Percentiles rank a stretch among this genome's conserved stretches.
Evolutionary conservation across 495 filamentous ascomycete genomes (phyloP).

Genomic region (Penicillium desertorum): DNA sequence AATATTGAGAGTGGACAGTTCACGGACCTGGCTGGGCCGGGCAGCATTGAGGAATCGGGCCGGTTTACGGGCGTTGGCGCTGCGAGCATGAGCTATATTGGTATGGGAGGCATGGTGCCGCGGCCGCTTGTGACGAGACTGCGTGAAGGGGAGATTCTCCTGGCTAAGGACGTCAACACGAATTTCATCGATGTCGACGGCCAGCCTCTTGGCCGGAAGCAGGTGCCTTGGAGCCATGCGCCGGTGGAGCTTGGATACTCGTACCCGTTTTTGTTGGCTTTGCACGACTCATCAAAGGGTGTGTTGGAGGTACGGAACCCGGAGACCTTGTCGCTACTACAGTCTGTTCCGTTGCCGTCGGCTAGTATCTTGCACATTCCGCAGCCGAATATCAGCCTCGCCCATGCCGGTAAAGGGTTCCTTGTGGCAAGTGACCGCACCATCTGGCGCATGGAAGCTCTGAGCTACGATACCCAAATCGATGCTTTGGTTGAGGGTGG

Average conservation of each 20-base stretch:
- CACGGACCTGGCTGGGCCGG: conserved; percentile 76
- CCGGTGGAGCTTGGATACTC: conserved; percentile 92
- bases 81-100: conserved; percentile 91
- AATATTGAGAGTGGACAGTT: conserved; percentile 71
- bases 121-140: conserved; percentile 84
- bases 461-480: conserved; percentile 89
- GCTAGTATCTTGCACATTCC: conserved; percentile 88
- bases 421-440: conserved; percentile 82
- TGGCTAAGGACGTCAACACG: conserved; percentile 95
- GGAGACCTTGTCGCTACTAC: conserved; percentile 80
- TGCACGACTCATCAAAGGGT: conserved; percentile 82
- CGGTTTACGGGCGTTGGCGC: conserved; percentile 66
- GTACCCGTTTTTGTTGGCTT: conserved; percentile 88
- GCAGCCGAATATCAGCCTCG: conserved; percentile 85
- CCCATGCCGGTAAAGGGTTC: conserved; percentile 93
- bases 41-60: conserved; percentile 65
- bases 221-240: conserved; percentile 86
- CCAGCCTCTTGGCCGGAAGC: conserved; percentile 76
- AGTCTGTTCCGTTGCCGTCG: conserved; percentile 75
- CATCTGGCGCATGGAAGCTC: conserved; percentile 95
- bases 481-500: conserved; percentile 75
- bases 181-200: conserved; percentile 85
- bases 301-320: conserved; percentile 90
- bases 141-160: conserved; percentile 75
- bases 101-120: conserved; percentile 84